phyloP scores from a whole-genome alignment of 495 filamentous ascomycete species.

The Neurospora sp. region DNA sequence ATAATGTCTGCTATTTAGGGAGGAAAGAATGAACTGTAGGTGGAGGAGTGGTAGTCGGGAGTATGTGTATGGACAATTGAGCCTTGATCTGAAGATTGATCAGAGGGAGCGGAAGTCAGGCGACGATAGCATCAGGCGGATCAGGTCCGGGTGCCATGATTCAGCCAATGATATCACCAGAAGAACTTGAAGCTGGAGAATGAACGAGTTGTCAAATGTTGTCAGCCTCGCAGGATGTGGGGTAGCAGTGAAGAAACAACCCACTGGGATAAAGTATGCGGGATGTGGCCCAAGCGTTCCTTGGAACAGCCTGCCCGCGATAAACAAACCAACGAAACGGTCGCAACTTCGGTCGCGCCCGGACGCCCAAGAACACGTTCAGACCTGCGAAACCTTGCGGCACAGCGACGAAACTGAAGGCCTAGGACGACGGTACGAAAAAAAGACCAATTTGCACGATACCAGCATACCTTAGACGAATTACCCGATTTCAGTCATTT shows the following conservation, averaged over 20 bases:
- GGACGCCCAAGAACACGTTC: not conserved
- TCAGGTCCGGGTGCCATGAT: too few species aligned
- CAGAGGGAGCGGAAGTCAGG: not conserved
- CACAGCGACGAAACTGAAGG: not conserved
- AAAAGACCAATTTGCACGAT: not conserved
- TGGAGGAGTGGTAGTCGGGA: not conserved
- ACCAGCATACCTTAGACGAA: conserved; percentile 3
- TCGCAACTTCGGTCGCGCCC: conserved; percentile 10
- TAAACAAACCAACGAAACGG: conserved; percentile 12
- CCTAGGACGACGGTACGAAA: not conserved
- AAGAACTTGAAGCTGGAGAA: not conserved
- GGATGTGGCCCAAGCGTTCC: conserved; percentile 4
- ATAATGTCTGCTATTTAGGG: not conserved
- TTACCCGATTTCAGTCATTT: not conserved
- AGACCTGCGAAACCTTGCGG: not conserved
- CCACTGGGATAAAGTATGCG: not conserved
- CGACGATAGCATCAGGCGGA: not conserved
- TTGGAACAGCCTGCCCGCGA: conserved; percentile 6
- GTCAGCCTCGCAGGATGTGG: not conserved
- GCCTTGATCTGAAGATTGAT: not conserved
- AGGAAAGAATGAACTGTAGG: not conserved
- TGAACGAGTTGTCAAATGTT: not conserved
- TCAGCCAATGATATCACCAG: not conserved
- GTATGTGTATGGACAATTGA: not conserved
- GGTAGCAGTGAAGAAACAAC: not conserved